A percentile compares a stretch with the other conserved stretches of the same genome.
Evolutionary conservation across 2,329 filamentous ascomycete genomes (phyloP).

Genomic region (Akanthomyces muscarius): DNA sequence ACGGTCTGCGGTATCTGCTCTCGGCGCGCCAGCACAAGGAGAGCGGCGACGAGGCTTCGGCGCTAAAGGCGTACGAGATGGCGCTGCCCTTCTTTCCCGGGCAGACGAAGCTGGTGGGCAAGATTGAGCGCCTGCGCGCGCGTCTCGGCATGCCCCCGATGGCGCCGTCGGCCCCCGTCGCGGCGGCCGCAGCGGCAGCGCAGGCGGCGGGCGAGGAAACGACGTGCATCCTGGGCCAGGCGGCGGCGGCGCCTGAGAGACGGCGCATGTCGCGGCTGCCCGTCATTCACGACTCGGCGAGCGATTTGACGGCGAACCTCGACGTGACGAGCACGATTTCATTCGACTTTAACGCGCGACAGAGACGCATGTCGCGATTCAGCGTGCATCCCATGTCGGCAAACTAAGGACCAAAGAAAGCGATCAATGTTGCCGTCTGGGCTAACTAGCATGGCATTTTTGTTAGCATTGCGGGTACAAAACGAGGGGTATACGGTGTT

Average conservation of each 20-base stretch:
- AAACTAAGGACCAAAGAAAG: neutral
- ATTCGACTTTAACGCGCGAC: conserved; percentile 9
- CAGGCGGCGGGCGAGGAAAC: neutral
- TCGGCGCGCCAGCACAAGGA: conserved; percentile 90
- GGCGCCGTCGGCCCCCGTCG: conserved; percentile 14
- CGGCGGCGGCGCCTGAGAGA: neutral
- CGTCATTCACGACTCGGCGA: conserved; percentile 8
- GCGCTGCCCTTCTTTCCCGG: conserved; percentile 82
- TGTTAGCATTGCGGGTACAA: neutral
- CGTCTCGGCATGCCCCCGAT: conserved; percentile 39
- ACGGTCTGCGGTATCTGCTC: conserved; percentile 81
- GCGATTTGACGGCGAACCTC: conserved; percentile 8
- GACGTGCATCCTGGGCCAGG: neutral
- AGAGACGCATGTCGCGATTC: conserved; percentile 21
- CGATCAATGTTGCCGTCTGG: neutral
- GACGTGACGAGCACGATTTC: conserved; percentile 14
- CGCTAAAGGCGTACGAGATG: conserved; percentile 80
- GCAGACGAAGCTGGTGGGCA: conserved; percentile 70
- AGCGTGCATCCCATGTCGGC: conserved; percentile 15
- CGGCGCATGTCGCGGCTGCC: conserved; percentile 15
- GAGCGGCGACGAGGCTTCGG: conserved; percentile 70
- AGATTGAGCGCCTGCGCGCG: conserved; percentile 60
- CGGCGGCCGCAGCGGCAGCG: conserved; percentile 6
- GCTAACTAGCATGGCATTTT: neutral
- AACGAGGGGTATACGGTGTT: neutral